Base-by-base conservation (phyloP, 106 monocot species). In the Hemerocallis citrina region DNA sequence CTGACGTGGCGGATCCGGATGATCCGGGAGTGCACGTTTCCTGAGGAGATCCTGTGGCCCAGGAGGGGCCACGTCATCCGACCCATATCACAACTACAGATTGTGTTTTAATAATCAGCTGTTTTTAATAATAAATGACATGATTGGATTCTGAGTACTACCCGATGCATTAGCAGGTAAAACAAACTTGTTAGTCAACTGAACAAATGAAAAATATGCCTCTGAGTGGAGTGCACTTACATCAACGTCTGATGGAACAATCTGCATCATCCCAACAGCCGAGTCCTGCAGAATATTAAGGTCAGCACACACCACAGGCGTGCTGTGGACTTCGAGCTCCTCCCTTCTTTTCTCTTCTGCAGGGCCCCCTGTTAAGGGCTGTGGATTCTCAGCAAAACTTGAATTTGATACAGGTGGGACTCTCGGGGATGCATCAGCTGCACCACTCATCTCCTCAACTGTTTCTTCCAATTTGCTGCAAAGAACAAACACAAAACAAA, bases 381-480 rank as follows among this genome's bases (percentile, higher is more conserved):
- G 37, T n/a, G n/a, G n/a, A 31, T 49, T 58, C 48, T 72, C 74
- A 66, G 31, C 14, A 36, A 51, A 34, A 27, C 39, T 21, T 7
- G 55, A 35, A 74, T 55, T 65, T 65, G 76, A 42, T 20, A 62
- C 31, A 47, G 61, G 40, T 37, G 62, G 74, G 17, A 48, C 25
- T 58, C 42, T 56, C 16, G 60, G 36, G 17, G 76, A 49, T 59
- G 57, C 61, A 34, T 3, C 59, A n/a, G n/a, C n/a, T 1, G 7
- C 60, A 39, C 66, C 72, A 35, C 32, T 74, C 71, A 80, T 65
- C 74, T 88, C 82, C 61, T 88, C 88, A 74, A 83, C 77, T 36
- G 79, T 80, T 77, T 81, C 85, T 64, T 88, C 88, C 55, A 88
- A 88, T 77, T 83, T 83, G 68, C 85, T 86, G 52, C 15, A 15